phyloP scores from a whole-genome alignment of 192 early-diverging fungal genomes.

The Piromyces sp. region DNA sequence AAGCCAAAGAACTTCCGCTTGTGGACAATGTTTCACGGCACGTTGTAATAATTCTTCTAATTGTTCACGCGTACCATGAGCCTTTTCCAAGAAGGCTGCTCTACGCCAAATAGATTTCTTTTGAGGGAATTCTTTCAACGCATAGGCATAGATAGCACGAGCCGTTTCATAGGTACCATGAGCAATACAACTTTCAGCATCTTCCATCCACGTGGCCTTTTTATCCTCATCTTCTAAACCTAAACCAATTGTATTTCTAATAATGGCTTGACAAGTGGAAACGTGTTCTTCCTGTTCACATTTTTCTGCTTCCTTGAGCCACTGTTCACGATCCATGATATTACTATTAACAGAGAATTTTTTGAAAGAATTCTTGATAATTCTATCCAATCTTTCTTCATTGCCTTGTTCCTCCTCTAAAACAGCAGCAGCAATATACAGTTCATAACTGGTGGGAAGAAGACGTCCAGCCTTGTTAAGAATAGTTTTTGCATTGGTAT shows the following conservation, averaged over 20 bases:
- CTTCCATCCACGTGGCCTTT: conserved; percentile 70
- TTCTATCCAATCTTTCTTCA: conserved; percentile 35
- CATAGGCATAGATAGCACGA: conserved; percentile 70
- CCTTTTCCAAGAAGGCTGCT: conserved; percentile 75
- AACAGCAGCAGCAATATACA: conserved; percentile 87
- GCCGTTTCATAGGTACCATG: conserved; percentile 55
- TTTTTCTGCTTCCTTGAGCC: conserved; percentile 72
- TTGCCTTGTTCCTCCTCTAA: conserved; percentile 74
- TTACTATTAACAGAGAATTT: conserved; percentile 43
- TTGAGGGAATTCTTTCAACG: conserved; percentile 53
- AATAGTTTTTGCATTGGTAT: conserved; percentile 72
- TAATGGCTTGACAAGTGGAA: conserved; percentile 65
- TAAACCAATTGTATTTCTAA: conserved; percentile 56
- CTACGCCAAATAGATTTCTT: conserved; percentile 68
- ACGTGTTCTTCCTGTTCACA: conserved; percentile 65
- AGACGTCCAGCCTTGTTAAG: conserved; percentile 72
- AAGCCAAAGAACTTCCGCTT: conserved; percentile 85
- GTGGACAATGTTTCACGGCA: conserved; percentile 75
- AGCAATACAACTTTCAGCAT: conserved; percentile 56
- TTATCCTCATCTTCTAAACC: conserved; percentile 57
- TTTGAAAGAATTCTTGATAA: conserved; percentile 56
- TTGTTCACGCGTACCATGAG: conserved; percentile 53
- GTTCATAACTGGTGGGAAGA: conserved; percentile 77
- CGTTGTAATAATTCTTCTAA: conserved; percentile 64
- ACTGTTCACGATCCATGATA: conserved; percentile 61